Evolutionary conservation across 2,329 filamentous ascomycete species (phyloP), one percentile per base, ranked within the genome.

Genomic region (Paraphoma sp.): DNA sequence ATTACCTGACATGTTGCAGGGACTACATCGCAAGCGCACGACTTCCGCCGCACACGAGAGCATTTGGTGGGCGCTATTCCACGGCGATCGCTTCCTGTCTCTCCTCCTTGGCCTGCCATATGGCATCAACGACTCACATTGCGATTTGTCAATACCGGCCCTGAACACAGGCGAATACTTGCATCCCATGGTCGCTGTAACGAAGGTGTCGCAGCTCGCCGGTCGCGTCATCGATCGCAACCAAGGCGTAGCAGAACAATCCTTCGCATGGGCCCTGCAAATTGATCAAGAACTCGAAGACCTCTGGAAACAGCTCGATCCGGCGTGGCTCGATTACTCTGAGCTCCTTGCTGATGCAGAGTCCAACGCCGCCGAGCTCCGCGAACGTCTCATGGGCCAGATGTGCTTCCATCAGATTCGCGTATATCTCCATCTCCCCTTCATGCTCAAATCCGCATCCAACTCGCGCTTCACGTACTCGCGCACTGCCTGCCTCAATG

Each of bases 71-170:
- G 60, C 68, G 3, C 53, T 79, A 17, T 78, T 75, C 50, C 71
- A 76, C 33, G 73, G 73, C 2, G 85, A 87, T 59, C 77, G 84
- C 30, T 81, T 82, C 58, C 64, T 84, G 6, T 82, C 82, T 23
- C 65, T 85, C 16, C 73, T 85, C n/a, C 76, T 86, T 3, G 84
- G 84, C 11, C 76, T 86, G 6, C 84, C 84, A 2, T 78, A 80
- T 52, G 76, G 74, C 30, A 73, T 80, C 40, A 67, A 55, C 56
- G 78, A 81, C 56, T 54, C 68, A 1, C 77, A 79, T 45, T 76
- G 75, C 62, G 74, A 76, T 47, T 64, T 75, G 41, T 67, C 53
- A 9, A 63, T 75, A 43, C 70, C 70, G 3, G 64, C 69, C 4
- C 59, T 67, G n/a, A 56, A 54, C n/a, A 53, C 57, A 9, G 63